Evolutionary conservation across 2,329 filamentous ascomycete species (phyloP).

Genomic region (Hymenoscyphus fructigenus): DNA sequence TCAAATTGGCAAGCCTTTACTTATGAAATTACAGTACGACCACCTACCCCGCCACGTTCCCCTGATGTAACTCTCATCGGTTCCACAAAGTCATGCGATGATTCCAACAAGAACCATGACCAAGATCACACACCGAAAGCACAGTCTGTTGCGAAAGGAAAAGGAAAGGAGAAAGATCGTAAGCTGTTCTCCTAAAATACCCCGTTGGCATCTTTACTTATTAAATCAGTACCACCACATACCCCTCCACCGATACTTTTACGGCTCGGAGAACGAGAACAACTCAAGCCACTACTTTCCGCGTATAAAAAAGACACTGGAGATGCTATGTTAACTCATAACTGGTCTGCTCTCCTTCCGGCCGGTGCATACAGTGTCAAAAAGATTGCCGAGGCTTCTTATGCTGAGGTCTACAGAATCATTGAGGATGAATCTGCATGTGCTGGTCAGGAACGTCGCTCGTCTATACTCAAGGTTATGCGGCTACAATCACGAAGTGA

Average conservation of each 20-base stretch:
- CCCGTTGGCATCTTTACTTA: neutral
- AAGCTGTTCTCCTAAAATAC: neutral
- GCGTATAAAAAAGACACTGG: constrained; percentile 26
- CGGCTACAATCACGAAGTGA: constrained; percentile 44
- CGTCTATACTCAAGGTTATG: constrained; percentile 65
- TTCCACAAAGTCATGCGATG: neutral
- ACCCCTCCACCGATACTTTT: neutral
- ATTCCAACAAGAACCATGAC: neutral
- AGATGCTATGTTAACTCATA: constrained; percentile 11
- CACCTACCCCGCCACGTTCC: no score
- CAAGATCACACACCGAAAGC: no score
- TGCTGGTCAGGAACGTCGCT: constrained; percentile 46
- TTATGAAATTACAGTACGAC: no score
- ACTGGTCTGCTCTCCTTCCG: constrained; percentile 58
- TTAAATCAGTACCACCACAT: neutral
- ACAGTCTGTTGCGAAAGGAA: neutral
- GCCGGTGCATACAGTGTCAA: constrained; percentile 49
- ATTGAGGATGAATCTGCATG: constrained; percentile 30
- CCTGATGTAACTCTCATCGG: neutral
- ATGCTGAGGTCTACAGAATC: constrained; percentile 64
- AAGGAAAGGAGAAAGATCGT: neutral
- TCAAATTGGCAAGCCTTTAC: no score
- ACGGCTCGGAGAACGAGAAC: neutral
- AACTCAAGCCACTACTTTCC: constrained; percentile 18
- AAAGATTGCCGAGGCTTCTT: constrained; percentile 67